phyloP scores from a whole-genome alignment of 2,329 filamentous ascomycete species.

The Paraphaeosphaeria sporulosa region DNA sequence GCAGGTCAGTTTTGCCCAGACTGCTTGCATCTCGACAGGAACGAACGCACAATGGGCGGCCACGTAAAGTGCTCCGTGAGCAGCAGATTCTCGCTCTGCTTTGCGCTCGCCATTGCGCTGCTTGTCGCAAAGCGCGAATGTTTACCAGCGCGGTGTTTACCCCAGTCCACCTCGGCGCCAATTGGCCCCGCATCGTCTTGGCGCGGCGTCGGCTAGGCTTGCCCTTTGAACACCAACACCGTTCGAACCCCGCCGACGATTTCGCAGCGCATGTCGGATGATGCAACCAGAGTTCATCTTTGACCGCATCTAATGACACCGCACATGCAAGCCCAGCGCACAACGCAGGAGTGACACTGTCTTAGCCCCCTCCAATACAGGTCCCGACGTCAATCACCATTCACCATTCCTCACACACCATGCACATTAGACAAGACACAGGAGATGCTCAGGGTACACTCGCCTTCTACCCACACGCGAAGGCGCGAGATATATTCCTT shows the following conservation, averaged over 20 bases:
- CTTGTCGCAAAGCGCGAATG: conserved; percentile 10
- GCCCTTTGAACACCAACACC: not conserved
- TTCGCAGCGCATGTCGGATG: not conserved
- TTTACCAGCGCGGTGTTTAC: conserved; percentile 14
- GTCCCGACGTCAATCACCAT: too few relatives aligned
- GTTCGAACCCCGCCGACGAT: not conserved
- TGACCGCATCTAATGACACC: conserved; percentile 1
- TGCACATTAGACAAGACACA: too few relatives aligned
- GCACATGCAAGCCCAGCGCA: conserved; percentile 4
- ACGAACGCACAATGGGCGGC: conserved; percentile 77
- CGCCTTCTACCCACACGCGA: not conserved
- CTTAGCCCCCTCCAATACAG: too few relatives aligned
- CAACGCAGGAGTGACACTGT: not conserved
- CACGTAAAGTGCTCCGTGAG: conserved; percentile 96
- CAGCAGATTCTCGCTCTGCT: conserved; percentile 64
- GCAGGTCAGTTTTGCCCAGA: not conserved
- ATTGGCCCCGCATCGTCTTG: conserved; percentile 17
- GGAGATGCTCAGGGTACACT: too few relatives aligned
- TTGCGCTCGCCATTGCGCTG: conserved; percentile 50
- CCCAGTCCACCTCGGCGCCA: conserved; percentile 5
- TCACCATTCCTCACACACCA: too few relatives aligned
- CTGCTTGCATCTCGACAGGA: not conserved
- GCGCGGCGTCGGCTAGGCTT: conserved; percentile 5
- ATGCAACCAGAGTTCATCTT: not conserved
- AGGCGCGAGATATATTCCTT: conserved; percentile 15